Base-by-base conservation (phyloP, 257 asterid species). In the Thymus quinquecostatus region DNA sequence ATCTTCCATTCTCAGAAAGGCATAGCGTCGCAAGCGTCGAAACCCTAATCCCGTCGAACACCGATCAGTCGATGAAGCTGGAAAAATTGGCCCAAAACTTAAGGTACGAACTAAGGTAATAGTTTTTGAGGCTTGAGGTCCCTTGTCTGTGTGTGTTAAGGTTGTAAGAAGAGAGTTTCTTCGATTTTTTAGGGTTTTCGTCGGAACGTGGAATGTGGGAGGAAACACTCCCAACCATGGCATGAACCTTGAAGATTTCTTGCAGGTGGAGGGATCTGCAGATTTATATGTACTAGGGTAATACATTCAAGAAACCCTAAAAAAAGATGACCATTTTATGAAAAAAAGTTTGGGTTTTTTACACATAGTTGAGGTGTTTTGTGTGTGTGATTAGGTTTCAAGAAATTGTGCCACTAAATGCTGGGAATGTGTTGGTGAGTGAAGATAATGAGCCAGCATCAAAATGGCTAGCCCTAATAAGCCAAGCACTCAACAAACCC, bases 361-460 rank as follows among this genome's bases (percentile, higher is more conserved):
- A 29, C 21, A 57, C 21, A 29, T 57, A 32, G 63, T 30, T 10
- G 63, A 57, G 12, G 63, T 57, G 64, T 32, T 58, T 2, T 38
- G 44, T 56, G 9, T 68, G 33, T 29, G 43, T 49, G 70, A 43
- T 21, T 83, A 93, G 99, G 90, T 94, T 94, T 79, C 99, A 94
- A 72, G 99, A 94, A 76, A 94, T 94, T 2, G 99, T 94, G 1
- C 99, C 99, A 7, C 60, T 94, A 68, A 94, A 73, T 69, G 96
- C 99, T 40, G 99, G 99, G 69, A 94, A 94, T 78, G 92, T 94
- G 3, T 28, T 94, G 49, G 97, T 85, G 69, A 76, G 70, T 57
- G 99, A 94, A 76, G 99, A 91, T 85, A 94, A 85, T 64, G 97
- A 89, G 79, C 99, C 99, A 14, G 99, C 95, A 50, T 77, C 91